Base-by-base conservation (phyloP, 1,139 yeast genomes). In the Hansenula lynferdii region DNA sequence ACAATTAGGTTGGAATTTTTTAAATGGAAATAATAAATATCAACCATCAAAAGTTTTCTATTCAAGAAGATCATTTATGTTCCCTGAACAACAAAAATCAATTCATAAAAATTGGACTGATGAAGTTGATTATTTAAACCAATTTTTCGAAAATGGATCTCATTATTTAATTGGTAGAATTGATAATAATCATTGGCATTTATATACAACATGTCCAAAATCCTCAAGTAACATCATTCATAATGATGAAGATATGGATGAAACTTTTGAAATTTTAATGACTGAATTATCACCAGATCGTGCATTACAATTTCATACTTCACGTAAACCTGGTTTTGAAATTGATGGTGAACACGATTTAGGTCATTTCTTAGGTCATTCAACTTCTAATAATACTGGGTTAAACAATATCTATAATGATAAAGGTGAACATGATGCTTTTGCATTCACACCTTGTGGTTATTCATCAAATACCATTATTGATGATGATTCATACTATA, bases 381-480 rank as follows among this genome's bases (percentile, higher is more conserved):
- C 76, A 35, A 85, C 87, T 55, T 80, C 94, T 65, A 62, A 64
- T 37, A 61, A 65, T 39, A 70, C 89, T 15, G 74, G 75, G 7
- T 71, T 87, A 51, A 82, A 83, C 61, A 57, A 69, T 33, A 58
- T 89, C 30, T 84, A 84, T 53, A 62, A 65, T 37, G 54, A 60
- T 14, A 46, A 54, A 3, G 58, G 62, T 23, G 75, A 75, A 57
- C 87, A 81, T 54, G 97, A 90, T 65, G 86, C 96, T 6, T 92
- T 89, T 64, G 82, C 95, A 23, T 92, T 92, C 60, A 70, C 85
- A n/a, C 98, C 98, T 2, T 92, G 97, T 62, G 98, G 98, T 14
- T 92, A 79, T 58, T 86, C 96, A 3, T 85, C 96, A 36, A 92
- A 92, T 61, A 82, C 94, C 21, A 67, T 87, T 34, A 62, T 85